Evolutionary conservation across 2,329 filamentous ascomycete species (phyloP), one percentile per base, ranked within the genome.

Genomic region (Phialemoniopsis sp.): DNA sequence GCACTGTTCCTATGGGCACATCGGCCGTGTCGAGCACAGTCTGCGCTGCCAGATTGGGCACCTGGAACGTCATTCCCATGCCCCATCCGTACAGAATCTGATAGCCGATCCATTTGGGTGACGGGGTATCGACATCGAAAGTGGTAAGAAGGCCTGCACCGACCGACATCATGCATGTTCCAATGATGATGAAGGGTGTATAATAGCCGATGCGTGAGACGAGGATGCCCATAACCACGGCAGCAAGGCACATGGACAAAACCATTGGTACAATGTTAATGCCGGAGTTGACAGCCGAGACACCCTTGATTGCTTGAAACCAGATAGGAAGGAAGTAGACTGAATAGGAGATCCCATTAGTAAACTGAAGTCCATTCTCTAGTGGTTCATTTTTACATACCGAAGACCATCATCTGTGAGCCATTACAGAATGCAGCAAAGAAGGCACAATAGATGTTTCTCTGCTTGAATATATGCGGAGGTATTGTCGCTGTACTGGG

Each of bases 261-360:
- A 58, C 48, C 14, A 52, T 39, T 3, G 54, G 56, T 12, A 59
- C 49, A 13, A 53, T 50, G 8, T 49, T 51, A 18, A 57, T 51
- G 29, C 57, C 57, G 14, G 51, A 54, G 16, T 57, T 41, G 3
- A 49, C 54, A 9, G 57, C 54, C 8, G 45, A 44, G 13, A 53
- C 54, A 29, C 54, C 57, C 37, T 66, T 54, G 34, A 72, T 64
- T 10, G 64, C 66, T 43, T 73, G 69, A 51, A n/a, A 78, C 73
- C 74, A 77, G 13, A 78, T 51, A 0, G 74, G 74, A 5, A 77
- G 46, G 45, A 70, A 78, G 53, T 73, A 78, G 13, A 78, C 67
- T 55, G 21, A 6, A 10, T 26, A 10, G n/a, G n/a, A n/a, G n/a
- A n/a, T n/a, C n/a, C n/a, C n/a, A n/a, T n/a, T n/a, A n/a, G n/a